A percentile compares a stretch with the other conserved stretches of the same genome.
Conservation (phyloP, 305 asterid genomes). For the Solanum hybrid region DNA sequence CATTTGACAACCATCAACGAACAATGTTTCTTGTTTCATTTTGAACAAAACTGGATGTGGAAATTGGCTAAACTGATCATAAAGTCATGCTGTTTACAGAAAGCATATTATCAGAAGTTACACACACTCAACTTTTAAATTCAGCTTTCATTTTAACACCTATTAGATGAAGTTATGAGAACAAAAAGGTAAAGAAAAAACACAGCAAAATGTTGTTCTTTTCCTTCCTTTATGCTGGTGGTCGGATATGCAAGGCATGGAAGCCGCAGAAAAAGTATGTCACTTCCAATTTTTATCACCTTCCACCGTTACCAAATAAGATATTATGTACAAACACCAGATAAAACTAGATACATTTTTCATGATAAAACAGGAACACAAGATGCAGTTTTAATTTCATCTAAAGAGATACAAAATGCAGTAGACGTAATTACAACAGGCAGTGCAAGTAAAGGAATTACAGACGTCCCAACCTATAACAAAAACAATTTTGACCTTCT, state of each 20-base stretch:
- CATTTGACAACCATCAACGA: not conserved
- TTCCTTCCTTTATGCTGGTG: not conserved
- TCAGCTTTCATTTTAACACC: not conserved
- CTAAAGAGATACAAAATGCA: not conserved
- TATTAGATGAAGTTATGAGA: not conserved
- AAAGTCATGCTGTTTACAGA: not conserved
- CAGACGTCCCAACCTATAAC: constrained; percentile 33
- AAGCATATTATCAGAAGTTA: not conserved
- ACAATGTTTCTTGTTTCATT: not conserved
- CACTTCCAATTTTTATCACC: not conserved
- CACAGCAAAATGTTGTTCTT: not conserved
- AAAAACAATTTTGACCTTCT: constrained; percentile 36
- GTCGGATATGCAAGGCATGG: not conserved
- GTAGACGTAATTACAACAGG: not conserved
- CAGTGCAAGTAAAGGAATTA: not conserved
- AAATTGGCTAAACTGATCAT: not conserved
- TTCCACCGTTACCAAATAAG: not conserved
- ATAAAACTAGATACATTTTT: not conserved
- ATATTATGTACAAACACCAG: not conserved
- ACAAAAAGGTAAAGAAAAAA: not conserved
- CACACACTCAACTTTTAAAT: not conserved
- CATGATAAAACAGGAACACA: not conserved
- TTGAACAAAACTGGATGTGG: not conserved
- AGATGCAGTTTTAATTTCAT: not conserved
- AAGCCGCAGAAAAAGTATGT: not conserved